Conservation (phyloP, 2,329 filamentous ascomycete species). For the Neonectria magnoliae region DNA sequence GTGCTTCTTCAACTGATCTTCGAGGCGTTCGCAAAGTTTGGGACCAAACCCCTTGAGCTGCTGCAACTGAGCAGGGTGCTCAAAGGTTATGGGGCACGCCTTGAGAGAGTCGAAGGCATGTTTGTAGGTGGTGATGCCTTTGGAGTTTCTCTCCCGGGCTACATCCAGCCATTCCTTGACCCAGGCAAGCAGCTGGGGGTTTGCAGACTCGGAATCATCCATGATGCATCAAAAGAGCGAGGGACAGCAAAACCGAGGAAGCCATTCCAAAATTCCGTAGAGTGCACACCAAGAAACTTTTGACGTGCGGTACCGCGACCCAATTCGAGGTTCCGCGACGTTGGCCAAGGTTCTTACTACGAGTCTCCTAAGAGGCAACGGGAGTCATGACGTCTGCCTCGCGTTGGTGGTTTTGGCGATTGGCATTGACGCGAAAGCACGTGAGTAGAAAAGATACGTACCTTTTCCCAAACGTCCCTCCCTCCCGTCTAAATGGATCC, state of each 20-base stretch:
- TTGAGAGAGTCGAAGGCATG: conserved; percentile 82
- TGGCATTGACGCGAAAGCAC: conserved; percentile 41
- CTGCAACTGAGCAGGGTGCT: conserved; percentile 77
- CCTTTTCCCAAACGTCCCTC: neutral
- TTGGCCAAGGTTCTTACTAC: neutral
- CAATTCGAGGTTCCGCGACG: neutral
- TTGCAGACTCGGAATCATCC: conserved; percentile 63
- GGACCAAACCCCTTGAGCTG: conserved; percentile 79
- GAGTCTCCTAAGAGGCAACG: neutral
- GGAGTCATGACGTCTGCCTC: conserved; percentile 3
- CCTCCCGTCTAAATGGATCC: no score
- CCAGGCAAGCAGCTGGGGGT: conserved; percentile 77
- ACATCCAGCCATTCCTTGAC: conserved; percentile 81
- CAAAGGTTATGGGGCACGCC: conserved; percentile 75
- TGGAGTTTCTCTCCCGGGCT: conserved; percentile 74
- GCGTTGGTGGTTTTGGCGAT: neutral
- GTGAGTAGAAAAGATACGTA: conserved; percentile 23
- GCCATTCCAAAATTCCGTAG: neutral
- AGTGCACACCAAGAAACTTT: conserved; percentile 5
- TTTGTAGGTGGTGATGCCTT: conserved; percentile 76
- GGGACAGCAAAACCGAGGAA: neutral
- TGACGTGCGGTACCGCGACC: neutral
- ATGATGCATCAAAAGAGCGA: conserved; percentile 30
- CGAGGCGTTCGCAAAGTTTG: conserved; percentile 75
- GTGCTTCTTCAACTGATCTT: conserved; percentile 67